Evolutionary conservation across 2,329 filamentous ascomycete genomes (phyloP).

Genomic region (Curvularia sp.): DNA sequence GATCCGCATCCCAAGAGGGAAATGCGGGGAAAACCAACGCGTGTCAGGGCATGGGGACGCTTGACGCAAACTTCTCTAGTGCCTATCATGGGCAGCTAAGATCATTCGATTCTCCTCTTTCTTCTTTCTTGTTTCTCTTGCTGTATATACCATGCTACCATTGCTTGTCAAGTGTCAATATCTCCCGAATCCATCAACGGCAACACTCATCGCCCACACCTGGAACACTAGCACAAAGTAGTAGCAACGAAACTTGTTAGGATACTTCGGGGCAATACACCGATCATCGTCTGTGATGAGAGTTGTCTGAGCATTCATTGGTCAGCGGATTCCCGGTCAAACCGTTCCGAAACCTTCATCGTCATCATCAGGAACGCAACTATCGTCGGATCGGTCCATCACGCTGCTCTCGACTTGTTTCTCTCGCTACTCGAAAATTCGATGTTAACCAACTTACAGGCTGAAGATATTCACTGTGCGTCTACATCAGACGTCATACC

Average conservation of each 20-base stretch:
- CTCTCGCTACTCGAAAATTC: neutral
- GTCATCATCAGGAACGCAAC: neutral
- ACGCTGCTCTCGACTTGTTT: neutral
- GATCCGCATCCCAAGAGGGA: slow-evolving; percentile 29
- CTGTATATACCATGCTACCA: neutral
- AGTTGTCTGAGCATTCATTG: slow-evolving; percentile 3
- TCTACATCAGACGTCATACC: neutral
- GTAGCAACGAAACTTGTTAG: neutral
- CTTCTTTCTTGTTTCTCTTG: neutral
- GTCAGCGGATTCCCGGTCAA: slow-evolving; percentile 1
- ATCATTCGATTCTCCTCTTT: neutral
- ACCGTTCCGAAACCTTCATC: slow-evolving; percentile 15
- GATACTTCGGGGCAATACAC: neutral
- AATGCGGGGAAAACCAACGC: slow-evolving; percentile 42
- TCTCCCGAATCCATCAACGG: neutral
- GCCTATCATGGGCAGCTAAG: neutral
- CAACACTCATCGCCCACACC: neutral
- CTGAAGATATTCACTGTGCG: neutral
- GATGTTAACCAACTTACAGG: too few species aligned
- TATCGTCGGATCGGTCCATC: slow-evolving; percentile 11
- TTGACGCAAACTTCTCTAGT: slow-evolving; percentile 7
- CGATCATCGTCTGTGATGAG: neutral
- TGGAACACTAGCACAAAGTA: neutral
- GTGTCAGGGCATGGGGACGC: slow-evolving; percentile 16
- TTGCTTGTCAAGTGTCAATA: neutral